Conservation (phyloP, 441 rosid genomes). For the Arabidopsis hybrid region DNA sequence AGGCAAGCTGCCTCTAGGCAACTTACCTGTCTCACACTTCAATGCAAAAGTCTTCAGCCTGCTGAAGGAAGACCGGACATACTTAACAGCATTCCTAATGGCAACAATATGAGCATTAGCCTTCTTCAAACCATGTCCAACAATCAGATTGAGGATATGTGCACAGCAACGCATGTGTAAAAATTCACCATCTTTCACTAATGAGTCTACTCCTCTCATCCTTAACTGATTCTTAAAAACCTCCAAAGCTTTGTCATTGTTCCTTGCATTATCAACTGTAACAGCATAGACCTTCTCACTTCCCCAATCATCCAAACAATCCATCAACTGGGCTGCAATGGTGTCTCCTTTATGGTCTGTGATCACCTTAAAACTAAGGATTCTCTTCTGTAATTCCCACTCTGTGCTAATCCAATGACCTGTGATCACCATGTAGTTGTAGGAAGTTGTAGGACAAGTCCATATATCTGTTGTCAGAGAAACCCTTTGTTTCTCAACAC, state of each 20-base stretch:
- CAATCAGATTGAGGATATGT: too few relatives aligned
- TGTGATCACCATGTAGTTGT: constrained; percentile 9
- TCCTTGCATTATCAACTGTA: neutral
- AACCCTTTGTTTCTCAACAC: neutral
- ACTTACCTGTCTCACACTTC: neutral
- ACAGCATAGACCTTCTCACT: neutral
- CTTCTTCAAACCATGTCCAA: too few relatives aligned
- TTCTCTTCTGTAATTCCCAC: constrained; percentile 12
- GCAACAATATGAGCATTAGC: neutral
- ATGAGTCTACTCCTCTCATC: neutral
- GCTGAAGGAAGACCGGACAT: neutral
- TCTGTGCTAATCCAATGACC: neutral
- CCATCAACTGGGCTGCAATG: neutral
- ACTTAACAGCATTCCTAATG: neutral
- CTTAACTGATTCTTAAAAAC: neutral
- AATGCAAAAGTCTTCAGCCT: neutral
- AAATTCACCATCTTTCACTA: neutral
- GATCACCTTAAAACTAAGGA: neutral
- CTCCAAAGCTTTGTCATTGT: neutral
- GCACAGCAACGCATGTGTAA: too few relatives aligned
- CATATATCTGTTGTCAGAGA: constrained; percentile 19
- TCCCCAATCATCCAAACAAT: constrained; percentile 9
- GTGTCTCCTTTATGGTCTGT: constrained; percentile 9
- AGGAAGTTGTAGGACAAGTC: neutral
- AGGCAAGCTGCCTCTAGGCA: neutral